These are phyloP conservation scores for Cryptococcus neoformans DNA, from an alignment of 1,284 basidiomycete genomes.

Conservation along the genomic window DNA sequence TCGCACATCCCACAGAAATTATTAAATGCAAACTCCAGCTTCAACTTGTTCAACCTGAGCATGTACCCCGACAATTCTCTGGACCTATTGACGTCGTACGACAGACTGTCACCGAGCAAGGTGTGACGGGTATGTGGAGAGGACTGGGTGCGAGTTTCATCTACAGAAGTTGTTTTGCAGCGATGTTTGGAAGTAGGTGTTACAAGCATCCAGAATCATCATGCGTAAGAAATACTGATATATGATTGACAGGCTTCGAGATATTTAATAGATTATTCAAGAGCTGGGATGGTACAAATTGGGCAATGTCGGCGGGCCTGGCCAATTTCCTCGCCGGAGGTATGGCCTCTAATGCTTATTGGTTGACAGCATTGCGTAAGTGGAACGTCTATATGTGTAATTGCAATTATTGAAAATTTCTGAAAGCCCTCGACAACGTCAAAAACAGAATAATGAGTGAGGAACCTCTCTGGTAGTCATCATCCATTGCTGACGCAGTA, in stretches of 20 bases:
- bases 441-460: constrained; percentile 49
- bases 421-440: constrained; percentile 44
- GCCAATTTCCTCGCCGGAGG: constrained; percentile 48
- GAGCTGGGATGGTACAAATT: constrained; percentile 44
- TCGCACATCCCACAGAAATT: constrained; percentile 50
- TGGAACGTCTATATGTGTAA: background rate
- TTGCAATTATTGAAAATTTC: constrained; percentile 1
- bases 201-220: background rate
- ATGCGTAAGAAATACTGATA: background rate
- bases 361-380: constrained; percentile 44
- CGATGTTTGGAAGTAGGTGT: constrained; percentile 48
- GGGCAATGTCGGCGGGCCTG: constrained; percentile 39
- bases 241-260: constrained; percentile 38
- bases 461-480: background rate
- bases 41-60: constrained; percentile 36
- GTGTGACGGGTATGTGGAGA: constrained; percentile 46
- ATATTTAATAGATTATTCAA: constrained; percentile 47
- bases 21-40: constrained; percentile 50
- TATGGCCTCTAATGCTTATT: constrained; percentile 49
- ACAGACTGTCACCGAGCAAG: constrained; percentile 41
- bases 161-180: constrained; percentile 45
- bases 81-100: constrained; percentile 46
- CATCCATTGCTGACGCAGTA: background rate
- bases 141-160: constrained; percentile 46
- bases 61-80: constrained; percentile 32